These are phyloP conservation scores for Ceratocystis colombiana DNA, from an alignment of 2,329 filamentous ascomycete genomes.

Conservation along the genomic window DNA sequence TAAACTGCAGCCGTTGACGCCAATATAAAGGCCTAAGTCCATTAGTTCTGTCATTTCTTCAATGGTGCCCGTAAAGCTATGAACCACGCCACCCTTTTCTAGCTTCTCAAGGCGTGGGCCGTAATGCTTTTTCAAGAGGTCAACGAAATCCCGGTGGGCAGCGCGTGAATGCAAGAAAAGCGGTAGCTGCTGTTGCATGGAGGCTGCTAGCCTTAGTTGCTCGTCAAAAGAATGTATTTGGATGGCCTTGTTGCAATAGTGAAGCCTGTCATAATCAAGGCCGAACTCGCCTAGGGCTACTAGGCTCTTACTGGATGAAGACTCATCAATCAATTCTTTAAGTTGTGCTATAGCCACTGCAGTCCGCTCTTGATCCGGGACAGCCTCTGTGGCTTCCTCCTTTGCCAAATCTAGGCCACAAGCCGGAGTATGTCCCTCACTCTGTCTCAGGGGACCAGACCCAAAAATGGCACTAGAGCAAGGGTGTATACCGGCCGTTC, in stretches of 20 bases:
- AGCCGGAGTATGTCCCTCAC: conserved; percentile 41
- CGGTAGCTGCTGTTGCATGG: conserved; percentile 61
- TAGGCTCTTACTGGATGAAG: conserved; percentile 44
- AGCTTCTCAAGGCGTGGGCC: conserved; percentile 53
- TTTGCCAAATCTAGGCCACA: conserved; percentile 45
- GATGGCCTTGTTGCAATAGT: conserved; percentile 64
- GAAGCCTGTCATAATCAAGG: conserved; percentile 87
- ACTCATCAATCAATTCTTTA: conserved; percentile 51
- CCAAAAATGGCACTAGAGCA: conserved; percentile 77
- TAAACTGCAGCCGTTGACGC: conserved; percentile 93
- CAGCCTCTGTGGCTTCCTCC: conserved; percentile 42
- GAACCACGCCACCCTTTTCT: conserved; percentile 71
- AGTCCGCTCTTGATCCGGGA: conserved; percentile 36
- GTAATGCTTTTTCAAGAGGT: conserved; percentile 51
- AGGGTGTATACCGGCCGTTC: conserved; percentile 88
- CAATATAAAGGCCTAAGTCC: conserved; percentile 73
- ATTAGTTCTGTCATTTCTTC: conserved; percentile 77
- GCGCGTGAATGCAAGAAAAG: conserved; percentile 89
- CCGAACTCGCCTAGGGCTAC: conserved; percentile 92
- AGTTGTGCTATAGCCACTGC: conserved; percentile 48
- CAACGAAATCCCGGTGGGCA: conserved; percentile 74
- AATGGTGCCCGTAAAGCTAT: conserved; percentile 83
- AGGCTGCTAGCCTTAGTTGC: conserved; percentile 69
- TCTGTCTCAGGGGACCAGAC: conserved; percentile 37
- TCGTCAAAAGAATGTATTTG: conserved; percentile 78